Base-by-base conservation (phyloP, 2,329 filamentous ascomycete genomes). In the Nothophoma quercina region DNA sequence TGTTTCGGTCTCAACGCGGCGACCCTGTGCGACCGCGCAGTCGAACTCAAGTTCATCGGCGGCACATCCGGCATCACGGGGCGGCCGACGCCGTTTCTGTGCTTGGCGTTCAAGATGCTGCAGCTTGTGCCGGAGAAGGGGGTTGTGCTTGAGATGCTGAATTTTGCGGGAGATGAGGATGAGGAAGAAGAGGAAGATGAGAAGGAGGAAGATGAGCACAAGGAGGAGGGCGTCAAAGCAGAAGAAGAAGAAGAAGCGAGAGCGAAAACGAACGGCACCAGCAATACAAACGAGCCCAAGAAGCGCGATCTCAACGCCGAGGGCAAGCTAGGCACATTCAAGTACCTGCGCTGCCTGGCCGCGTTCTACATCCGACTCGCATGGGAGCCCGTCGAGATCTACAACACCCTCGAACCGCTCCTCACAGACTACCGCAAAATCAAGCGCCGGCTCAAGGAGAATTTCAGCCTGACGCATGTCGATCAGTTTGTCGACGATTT, bases 401-500 rank as follows among this genome's bases (percentile, higher is more conserved):
- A 93, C 74, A 77, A 76, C 51, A 85, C 85, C 13, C 79, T 99
- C 34, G 95, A 99, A 78, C 91, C 91, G 22, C 87, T 90, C 51
- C 78, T 99, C 42, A 85, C 85, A 56, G 95, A 99, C 71, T 83
- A 85, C 60, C 81, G 95, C 63, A 99, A 98, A 77, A 71, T 99
- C 74, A 86, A 89, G 73, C 80, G 91, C 55, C 84, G 89, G 63
- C 88, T 87, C 12, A 85, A 91, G 59, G 85, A 86, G 22, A 89
- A 90, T 1, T 93, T 90, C 58, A 81, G 79, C 10, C 73, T 99
- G 63, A 95, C 91, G 2, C 89, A 85, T 67, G 81, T 99, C 75
- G 95, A 99, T 74, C 88, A 93, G 64, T 98, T 99, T 72, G 86
- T 98, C 48, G 95, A 99, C 73, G 92, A 97, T 56, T 77, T 99